Evolutionary conservation across 805 yeast genomes (phyloP), one percentile per base, ranked within the genome.

Genomic region (Candida hungchunana): DNA sequence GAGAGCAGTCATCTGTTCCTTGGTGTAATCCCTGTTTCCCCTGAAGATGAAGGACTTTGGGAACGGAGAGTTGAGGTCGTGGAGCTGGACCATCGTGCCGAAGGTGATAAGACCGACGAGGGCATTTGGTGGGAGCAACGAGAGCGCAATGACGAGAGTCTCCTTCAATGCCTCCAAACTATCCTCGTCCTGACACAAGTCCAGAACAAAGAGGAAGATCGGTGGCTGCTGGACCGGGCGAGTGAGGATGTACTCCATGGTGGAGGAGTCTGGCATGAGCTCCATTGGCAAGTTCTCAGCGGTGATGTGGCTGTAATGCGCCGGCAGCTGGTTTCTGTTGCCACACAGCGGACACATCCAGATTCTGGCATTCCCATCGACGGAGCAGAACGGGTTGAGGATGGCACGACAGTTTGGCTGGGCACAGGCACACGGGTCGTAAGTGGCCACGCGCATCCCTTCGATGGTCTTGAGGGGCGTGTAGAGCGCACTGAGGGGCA

Each of bases 401-500:
- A 87, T 78, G 6, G 90, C 80, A 46, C 84, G 79, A 71, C 99
- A 93, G 40, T 77, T 77, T 17, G 79, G 74, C 39, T 70, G 64
- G 36, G 88, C 73, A 65, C 96, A 89, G 28, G 77, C 63, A 34
- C 79, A 78, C 9, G 97, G 97, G 59, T 89, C 96, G 61, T 88
- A 86, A 50, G 75, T 75, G 38, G 90, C 87, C 34, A 84, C 64
- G 13, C 86, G 81, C 44, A 87, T 67, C 44, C 80, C 88, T 40
- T 81, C 82, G 47, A 84, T 75, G 40, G 76, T 77, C 53, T 85
- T 78, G 50, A 93, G 71, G 7, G 99, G 99, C n/a, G 97, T 89
- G 67, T 88, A 93, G 44, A 93, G 65, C 37, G 96, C 82, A 27
- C 97, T 95, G 25, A 93, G 80, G 10, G 98, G 98, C 21, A 93